Percentiles rank a stretch among this genome's conserved stretches.
These are phyloP conservation scores for Myxozyma nipponensis DNA, from an alignment of 805 yeast genomes.

Conservation along the genomic window DNA sequence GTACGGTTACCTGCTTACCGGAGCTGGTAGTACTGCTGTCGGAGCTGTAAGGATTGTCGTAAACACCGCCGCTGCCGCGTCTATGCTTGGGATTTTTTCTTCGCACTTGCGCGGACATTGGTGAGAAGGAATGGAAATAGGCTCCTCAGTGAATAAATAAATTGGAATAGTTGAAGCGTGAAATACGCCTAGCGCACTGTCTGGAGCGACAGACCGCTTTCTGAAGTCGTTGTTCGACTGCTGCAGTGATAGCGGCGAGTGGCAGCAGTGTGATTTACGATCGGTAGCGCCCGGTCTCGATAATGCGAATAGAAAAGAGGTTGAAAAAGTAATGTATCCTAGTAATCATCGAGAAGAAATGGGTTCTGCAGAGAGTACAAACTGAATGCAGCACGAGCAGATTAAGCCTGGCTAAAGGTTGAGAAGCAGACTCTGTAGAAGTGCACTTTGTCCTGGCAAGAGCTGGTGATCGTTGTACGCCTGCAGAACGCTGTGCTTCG, in stretches of 20 bases:
- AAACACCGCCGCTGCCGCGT: constrained; percentile 11
- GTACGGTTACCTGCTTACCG: neutral
- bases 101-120: constrained; percentile 2
- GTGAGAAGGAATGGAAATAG: neutral
- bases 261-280: neutral
- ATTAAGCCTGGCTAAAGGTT: neutral
- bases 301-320: constrained; percentile 1
- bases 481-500: too few species aligned
- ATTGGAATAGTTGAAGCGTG: too few species aligned
- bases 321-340: constrained; percentile 9
- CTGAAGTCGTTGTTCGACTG: too few species aligned
- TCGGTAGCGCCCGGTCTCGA: neutral
- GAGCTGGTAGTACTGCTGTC: constrained; percentile 11
- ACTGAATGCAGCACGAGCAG: too few species aligned
- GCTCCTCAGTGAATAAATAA: too few species aligned
- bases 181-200: too few species aligned
- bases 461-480: too few species aligned
- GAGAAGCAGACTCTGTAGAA: too few species aligned
- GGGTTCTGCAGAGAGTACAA: too few species aligned
- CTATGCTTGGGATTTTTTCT: constrained; percentile 5
- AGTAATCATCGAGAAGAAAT: constrained; percentile 15
- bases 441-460: too few species aligned
- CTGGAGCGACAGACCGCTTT: too few species aligned
- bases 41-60: constrained; percentile 23
- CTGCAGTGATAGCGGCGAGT: too few species aligned